Percentiles rank a stretch among this genome's conserved stretches.
Evolutionary conservation across 2,329 filamentous ascomycete genomes (phyloP).

Genomic region (Trichoderma sp.): DNA sequence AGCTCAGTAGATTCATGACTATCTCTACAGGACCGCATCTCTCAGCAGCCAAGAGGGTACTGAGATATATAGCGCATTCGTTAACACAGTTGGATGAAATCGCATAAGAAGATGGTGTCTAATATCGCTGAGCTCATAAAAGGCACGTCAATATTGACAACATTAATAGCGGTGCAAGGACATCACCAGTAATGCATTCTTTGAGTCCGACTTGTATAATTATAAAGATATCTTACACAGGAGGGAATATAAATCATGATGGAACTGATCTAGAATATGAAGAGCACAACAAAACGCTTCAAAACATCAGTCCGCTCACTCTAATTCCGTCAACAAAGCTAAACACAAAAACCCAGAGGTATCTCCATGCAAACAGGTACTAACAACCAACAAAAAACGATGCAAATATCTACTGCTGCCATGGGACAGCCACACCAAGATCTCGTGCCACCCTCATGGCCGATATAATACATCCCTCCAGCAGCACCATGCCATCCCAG

Average conservation of each 20-base stretch:
- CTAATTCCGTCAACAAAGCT: not conserved
- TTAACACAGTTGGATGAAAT: too few relatives aligned
- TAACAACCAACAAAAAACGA: not conserved
- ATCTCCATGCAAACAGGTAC: not conserved
- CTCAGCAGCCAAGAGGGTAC: too few relatives aligned
- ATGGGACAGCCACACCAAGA: constrained; percentile 47
- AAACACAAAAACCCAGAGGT: not conserved
- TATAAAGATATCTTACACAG: not conserved
- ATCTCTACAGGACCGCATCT: too few relatives aligned
- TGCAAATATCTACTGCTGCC: constrained; percentile 22
- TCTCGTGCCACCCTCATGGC: constrained; percentile 54
- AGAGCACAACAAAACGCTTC: not conserved
- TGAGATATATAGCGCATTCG: too few relatives aligned
- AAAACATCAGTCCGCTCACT: not conserved
- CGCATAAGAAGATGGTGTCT: too few relatives aligned
- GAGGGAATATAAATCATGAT: not conserved
- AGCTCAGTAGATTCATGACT: too few relatives aligned
- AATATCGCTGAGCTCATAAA: too few relatives aligned
- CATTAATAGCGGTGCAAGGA: too few relatives aligned
- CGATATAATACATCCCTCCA: constrained; percentile 60
- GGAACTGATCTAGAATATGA: not conserved
- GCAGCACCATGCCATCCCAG: constrained; percentile 62
- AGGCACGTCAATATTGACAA: too few relatives aligned
- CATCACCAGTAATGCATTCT: too few relatives aligned
- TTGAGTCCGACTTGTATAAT: not conserved